These are phyloP conservation scores for Panus rudis DNA, from an alignment of 768 basidiomycete genomes.

Conservation along the genomic window DNA sequence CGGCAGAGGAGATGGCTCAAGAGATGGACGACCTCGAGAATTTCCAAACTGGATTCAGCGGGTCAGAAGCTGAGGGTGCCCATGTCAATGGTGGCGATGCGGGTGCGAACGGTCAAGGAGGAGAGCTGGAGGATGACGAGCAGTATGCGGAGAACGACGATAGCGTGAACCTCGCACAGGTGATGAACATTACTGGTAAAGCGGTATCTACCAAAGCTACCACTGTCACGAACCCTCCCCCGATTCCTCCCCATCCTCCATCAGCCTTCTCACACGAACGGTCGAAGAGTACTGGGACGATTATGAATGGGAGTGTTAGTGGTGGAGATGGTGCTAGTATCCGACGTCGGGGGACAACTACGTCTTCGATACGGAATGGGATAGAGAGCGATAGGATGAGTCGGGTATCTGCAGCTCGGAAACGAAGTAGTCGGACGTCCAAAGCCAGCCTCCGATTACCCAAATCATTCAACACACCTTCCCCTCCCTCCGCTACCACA, in stretches of 20 bases:
- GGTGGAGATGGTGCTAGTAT: neutral
- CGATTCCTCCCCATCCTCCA: slow-evolving; percentile 11
- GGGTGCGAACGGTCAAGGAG: neutral
- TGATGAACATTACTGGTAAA: slow-evolving; percentile 31
- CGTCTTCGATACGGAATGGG: slow-evolving; percentile 2
- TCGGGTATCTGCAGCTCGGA: slow-evolving; percentile 57
- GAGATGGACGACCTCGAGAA: slow-evolving; percentile 63
- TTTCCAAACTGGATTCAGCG: slow-evolving; percentile 14
- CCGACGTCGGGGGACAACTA: neutral
- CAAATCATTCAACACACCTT: slow-evolving; percentile 19
- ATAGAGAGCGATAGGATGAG: slow-evolving; percentile 31
- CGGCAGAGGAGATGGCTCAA: slow-evolving; percentile 63
- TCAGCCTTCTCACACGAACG: slow-evolving; percentile 20
- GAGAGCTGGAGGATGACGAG: slow-evolving; percentile 11
- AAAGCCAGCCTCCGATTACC: slow-evolving; percentile 63
- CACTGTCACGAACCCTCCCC: slow-evolving; percentile 21
- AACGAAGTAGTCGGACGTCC: slow-evolving; percentile 55
- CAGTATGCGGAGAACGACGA: slow-evolving; percentile 23
- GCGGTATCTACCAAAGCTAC: slow-evolving; percentile 32
- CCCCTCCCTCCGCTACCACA: neutral
- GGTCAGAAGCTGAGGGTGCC: slow-evolving; percentile 5
- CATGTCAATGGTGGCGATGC: slow-evolving; percentile 1
- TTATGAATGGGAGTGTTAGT: no score
- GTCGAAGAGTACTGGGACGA: no score
- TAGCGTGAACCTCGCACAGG: slow-evolving; percentile 25